Conservation (phyloP, 345 rosid genomes). For the Salix exigua region DNA sequence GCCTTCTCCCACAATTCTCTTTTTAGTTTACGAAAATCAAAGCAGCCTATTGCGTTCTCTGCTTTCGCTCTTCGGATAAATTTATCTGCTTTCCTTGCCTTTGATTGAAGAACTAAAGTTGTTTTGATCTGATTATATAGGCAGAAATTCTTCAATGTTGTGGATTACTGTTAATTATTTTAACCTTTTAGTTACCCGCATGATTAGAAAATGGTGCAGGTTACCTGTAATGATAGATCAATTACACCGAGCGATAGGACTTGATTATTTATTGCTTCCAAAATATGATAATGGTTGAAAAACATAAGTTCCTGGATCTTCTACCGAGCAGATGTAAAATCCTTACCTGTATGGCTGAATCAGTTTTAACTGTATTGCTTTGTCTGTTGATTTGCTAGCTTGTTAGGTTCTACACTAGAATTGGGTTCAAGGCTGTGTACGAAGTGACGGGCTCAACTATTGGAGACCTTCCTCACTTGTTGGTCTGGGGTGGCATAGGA, state of each 20-base stretch:
- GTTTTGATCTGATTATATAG: background rate
- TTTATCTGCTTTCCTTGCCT: background rate
- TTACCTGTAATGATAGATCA: too few relatives aligned
- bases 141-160: background rate
- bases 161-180: background rate
- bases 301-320: background rate
- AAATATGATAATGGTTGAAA: background rate
- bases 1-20: background rate
- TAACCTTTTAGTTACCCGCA: background rate
- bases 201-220: background rate
- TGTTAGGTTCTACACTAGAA: slow-evolving; percentile 74
- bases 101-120: background rate
- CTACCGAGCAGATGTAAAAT: background rate
- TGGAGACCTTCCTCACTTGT: slow-evolving; percentile 73
- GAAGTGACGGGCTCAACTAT: slow-evolving; percentile 82
- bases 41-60: background rate
- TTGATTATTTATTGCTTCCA: too few relatives aligned
- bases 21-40: background rate
- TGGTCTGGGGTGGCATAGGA: slow-evolving; percentile 91
- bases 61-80: background rate
- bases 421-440: slow-evolving; percentile 65
- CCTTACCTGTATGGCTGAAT: background rate
- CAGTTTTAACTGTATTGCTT: background rate
- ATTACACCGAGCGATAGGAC: too few relatives aligned
- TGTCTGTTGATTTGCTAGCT: slow-evolving; percentile 36